Evolutionary conservation across 1,139 yeast species (phyloP).

Genomic region (Pichia sp.): DNA sequence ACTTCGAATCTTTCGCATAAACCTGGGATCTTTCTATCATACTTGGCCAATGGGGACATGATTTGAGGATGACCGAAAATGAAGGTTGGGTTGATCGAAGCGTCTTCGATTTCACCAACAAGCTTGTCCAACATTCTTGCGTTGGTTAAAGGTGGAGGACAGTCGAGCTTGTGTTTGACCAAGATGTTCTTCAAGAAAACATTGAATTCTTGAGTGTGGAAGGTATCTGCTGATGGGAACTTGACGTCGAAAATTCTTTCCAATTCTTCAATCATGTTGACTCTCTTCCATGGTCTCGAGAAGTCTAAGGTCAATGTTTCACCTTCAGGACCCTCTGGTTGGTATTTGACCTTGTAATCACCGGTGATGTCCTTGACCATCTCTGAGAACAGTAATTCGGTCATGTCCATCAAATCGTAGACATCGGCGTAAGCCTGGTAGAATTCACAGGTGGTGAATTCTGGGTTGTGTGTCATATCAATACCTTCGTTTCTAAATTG

Average conservation of each 20-base stretch:
- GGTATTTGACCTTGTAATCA: constrained; percentile 76
- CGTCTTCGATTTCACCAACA: constrained; percentile 92
- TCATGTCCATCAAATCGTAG: constrained; percentile 93
- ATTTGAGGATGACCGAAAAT: constrained; percentile 98
- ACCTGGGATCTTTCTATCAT: constrained; percentile 88
- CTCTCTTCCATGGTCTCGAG: constrained; percentile 96
- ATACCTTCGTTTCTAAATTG: constrained; percentile 99
- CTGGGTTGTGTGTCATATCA: constrained; percentile 97
- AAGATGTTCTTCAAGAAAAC: constrained; percentile 79
- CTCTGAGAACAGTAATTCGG: constrained; percentile 89
- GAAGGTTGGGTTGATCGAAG: constrained; percentile 94
- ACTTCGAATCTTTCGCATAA: constrained; percentile 98
- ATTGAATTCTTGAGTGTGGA: constrained; percentile 92
- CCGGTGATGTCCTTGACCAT: constrained; percentile 97
- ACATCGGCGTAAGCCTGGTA: constrained; percentile 95
- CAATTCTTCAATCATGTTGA: constrained; percentile 93
- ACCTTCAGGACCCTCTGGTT: constrained; percentile 86
- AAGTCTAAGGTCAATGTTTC: constrained; percentile 78
- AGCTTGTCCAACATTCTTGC: constrained; percentile 98
- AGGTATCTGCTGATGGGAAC: constrained; percentile 93
- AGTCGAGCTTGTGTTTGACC: constrained; percentile 77
- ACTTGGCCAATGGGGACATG: constrained; percentile 99
- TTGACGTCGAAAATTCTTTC: constrained; percentile 81
- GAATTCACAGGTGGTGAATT: constrained; percentile 96
- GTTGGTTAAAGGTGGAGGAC: constrained; percentile 95